Conservation (phyloP, 2,329 filamentous ascomycete genomes). For the Alternaria panax region DNA sequence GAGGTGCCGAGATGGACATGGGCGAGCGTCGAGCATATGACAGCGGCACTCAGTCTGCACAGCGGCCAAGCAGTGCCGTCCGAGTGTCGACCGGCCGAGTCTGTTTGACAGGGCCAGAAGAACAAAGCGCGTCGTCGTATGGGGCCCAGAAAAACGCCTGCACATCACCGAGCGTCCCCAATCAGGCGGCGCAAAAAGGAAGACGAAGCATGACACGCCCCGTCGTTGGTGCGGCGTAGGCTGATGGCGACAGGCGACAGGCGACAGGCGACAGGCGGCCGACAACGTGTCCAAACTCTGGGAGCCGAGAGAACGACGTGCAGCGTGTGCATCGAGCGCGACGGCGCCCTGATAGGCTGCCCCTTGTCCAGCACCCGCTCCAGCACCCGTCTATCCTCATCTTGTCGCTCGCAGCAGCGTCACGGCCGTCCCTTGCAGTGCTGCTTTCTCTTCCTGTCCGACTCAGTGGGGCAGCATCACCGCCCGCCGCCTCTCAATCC, state of each 20-base stretch:
- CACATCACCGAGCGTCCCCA: conserved; percentile 16
- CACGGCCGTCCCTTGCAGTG: background rate
- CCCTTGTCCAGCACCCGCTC: conserved; percentile 12
- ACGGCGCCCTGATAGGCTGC: conserved; percentile 27
- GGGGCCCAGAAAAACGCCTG: conserved; percentile 10
- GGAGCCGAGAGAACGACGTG: conserved; percentile 5
- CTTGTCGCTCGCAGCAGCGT: conserved; percentile 6
- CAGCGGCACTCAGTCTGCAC: conserved; percentile 20
- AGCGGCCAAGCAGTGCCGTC: conserved; percentile 23
- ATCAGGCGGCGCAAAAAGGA: conserved; percentile 17
- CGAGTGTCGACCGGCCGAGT: background rate
- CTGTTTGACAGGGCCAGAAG: background rate
- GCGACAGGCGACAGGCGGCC: too few species aligned
- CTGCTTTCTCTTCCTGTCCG: background rate
- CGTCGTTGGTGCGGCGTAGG: conserved; percentile 17
- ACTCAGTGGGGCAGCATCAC: conserved; percentile 5
- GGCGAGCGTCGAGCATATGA: background rate
- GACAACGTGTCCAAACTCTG: conserved; percentile 1
- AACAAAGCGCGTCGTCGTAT: conserved; percentile 3
- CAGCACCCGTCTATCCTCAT: conserved; percentile 5
- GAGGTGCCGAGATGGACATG: background rate
- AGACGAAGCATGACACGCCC: conserved; percentile 12
- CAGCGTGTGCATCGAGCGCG: conserved; percentile 8
- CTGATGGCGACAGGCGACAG: conserved; percentile 16
- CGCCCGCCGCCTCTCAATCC: background rate